Evolutionary conservation across 2,329 filamentous ascomycete genomes (phyloP), one percentile per base, ranked within the genome.

Genomic region (Cryphonectria parasitica): DNA sequence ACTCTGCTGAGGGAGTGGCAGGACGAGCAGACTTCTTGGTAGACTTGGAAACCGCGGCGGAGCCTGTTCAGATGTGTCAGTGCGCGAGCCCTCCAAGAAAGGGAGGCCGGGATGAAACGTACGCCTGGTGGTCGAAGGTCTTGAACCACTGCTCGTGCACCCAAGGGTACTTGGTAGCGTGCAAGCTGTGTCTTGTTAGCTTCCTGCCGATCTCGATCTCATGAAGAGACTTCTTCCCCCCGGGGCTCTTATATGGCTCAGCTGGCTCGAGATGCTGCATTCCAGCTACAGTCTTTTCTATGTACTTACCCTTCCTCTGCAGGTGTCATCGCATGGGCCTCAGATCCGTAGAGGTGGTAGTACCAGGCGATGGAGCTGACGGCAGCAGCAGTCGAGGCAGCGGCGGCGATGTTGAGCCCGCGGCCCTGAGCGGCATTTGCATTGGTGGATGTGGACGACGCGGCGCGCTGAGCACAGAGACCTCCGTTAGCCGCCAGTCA

Each of bases 31-130:
- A 99, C 96, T 86, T 99, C 96, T 77, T 92, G 94, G 89, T 99
- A 99, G 81, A 99, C 96, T 86, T 97, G 95, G 90, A 98, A 99
- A 85, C 96, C 96, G 87, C 96, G 95, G 83, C 96, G 96, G 76
- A 99, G 94, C 78, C 95, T 97, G 76, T 56, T 49, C 87, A 90
- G 74, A 75, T 67, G 69, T 71, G 71, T 72, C 61, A 73, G 72
- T 69, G 45, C 28, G 65, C 39, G 17, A n/a, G 41, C 17, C 41
- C 56, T 67, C 72, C 15, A 28, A 64, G 43, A n/a, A 39, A 49
- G 62, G 43, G 67, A 69, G 66, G 49, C 70, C 60, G 67, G 66
- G 71, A 41, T 72, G 64, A 75, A 75, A 86, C 94, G 91, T 91
- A 97, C 93, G 94, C 91, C 84, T 92, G 91, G 85, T 98, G 95